phyloP scores from a whole-genome alignment of 225 moss, liverwort and hornwort genomes.

The Lunularia cruciata region DNA sequence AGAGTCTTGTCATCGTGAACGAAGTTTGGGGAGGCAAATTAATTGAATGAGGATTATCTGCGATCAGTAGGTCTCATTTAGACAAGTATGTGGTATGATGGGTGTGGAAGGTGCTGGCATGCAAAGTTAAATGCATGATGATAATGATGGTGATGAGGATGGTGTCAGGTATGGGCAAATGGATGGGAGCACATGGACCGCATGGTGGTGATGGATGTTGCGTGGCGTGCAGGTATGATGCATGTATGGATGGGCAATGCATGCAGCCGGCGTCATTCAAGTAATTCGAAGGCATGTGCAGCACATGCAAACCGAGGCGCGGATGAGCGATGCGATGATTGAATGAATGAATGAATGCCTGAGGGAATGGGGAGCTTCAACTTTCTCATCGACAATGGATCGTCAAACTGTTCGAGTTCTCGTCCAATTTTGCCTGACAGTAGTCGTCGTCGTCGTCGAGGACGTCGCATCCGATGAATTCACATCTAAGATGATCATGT shows the following conservation, averaged over 20 bases:
- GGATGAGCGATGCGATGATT: background rate
- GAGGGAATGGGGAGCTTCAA: no score
- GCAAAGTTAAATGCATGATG: background rate
- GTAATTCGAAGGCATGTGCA: slow-evolving; percentile 16
- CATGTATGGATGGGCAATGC: slow-evolving; percentile 26
- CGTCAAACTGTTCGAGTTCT: slow-evolving; percentile 21
- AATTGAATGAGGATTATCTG: background rate
- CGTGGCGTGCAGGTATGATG: slow-evolving; percentile 33
- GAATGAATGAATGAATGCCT: no score
- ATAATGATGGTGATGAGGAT: background rate
- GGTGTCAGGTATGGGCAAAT: background rate
- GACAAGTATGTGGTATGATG: slow-evolving; percentile 6
- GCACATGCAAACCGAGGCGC: slow-evolving; percentile 8
- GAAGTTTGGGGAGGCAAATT: background rate
- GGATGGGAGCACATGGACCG: background rate
- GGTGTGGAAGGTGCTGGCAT: no score
- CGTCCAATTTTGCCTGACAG: background rate
- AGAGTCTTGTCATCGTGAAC: no score
- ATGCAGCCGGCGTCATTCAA: slow-evolving; percentile 25
- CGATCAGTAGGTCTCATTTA: background rate
- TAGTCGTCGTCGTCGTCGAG: background rate
- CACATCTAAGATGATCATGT: background rate
- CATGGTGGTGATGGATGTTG: slow-evolving; percentile 2
- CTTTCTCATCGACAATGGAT: slow-evolving; percentile 9
- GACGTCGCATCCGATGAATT: slow-evolving; percentile 4